Evolutionary conservation across 257 asterid genomes (phyloP).

Genomic region (Solanum dulcamara): DNA sequence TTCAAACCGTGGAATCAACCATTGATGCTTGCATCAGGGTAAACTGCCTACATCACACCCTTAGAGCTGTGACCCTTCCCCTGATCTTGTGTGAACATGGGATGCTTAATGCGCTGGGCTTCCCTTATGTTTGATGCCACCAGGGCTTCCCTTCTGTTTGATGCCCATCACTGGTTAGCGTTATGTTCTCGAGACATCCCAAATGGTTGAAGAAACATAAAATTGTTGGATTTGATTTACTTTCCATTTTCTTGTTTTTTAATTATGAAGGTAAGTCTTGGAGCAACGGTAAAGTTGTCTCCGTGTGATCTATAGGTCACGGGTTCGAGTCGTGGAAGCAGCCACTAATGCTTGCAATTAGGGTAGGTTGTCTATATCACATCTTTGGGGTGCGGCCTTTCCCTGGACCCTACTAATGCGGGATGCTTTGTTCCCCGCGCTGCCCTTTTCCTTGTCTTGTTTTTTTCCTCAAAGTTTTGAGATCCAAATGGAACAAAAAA

Average conservation of each 20-base stretch:
- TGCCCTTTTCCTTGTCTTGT: background rate
- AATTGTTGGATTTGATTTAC: background rate
- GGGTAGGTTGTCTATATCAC: background rate
- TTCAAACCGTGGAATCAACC: background rate
- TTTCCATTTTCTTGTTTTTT: background rate
- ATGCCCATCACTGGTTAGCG: background rate
- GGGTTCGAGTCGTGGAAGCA: background rate
- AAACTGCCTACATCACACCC: background rate
- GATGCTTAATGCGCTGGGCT: background rate
- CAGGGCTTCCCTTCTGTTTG: background rate
- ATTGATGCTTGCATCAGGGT: background rate
- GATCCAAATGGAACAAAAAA: background rate
- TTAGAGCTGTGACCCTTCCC: background rate
- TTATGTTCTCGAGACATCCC: background rate
- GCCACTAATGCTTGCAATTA: background rate
- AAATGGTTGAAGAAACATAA: background rate
- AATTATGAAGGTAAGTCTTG: background rate
- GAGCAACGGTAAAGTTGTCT: background rate
- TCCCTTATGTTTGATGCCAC: background rate
- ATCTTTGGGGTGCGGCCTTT: background rate
- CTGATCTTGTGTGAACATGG: background rate
- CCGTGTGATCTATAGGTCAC: background rate
- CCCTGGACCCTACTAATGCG: background rate
- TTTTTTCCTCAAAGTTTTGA: background rate
- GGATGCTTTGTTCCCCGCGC: background rate